These are phyloP conservation scores for Passalora sequoiae DNA, from an alignment of 2,329 filamentous ascomycete species.

Conservation along the genomic window DNA sequence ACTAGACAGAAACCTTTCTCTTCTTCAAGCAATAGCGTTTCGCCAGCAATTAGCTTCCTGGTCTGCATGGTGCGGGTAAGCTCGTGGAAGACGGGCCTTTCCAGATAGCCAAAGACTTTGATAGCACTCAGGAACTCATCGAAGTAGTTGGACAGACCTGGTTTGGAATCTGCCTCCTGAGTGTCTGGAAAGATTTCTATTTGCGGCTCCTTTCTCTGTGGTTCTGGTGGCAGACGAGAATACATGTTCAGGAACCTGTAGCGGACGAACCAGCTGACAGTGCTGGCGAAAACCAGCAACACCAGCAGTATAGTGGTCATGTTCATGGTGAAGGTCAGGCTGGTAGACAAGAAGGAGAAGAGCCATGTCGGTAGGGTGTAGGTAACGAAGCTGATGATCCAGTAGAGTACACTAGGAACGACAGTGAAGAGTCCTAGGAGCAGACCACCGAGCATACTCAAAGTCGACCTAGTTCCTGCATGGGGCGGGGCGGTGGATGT, in stretches of 20 bases:
- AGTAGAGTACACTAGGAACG: conserved; percentile 62
- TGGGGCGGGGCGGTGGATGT: conserved; percentile 10
- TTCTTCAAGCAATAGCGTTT: conserved; percentile 91
- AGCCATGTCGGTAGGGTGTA: conserved; percentile 85
- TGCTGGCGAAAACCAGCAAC: conserved; percentile 69
- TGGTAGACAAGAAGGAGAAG: conserved; percentile 85
- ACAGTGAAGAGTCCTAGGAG: conserved; percentile 36
- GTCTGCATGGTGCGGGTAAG: conserved; percentile 98
- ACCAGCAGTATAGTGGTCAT: conserved; percentile 91
- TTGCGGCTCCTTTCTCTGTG: conserved; percentile 91
- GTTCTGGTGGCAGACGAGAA: conserved; percentile 83
- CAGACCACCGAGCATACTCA: conserved; percentile 33
- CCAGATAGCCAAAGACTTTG: conserved; percentile 96
- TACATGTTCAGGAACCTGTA: conserved; percentile 98
- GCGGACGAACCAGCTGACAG: conserved; percentile 84
- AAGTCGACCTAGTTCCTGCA: conserved; percentile 17
- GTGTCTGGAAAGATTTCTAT: conserved; percentile 92
- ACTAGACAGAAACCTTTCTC: conserved; percentile 98
- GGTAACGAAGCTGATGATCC: conserved; percentile 75
- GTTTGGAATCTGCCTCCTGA: conserved; percentile 83
- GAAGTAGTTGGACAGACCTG: conserved; percentile 88
- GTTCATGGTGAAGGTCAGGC: conserved; percentile 96
- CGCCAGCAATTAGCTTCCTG: conserved; percentile 87
- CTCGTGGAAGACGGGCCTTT: conserved; percentile 95
- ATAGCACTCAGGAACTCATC: conserved; percentile 98